These are phyloP conservation scores for Coemansia sp. DNA, from an alignment of 192 early-diverging fungal species.

Conservation along the genomic window DNA sequence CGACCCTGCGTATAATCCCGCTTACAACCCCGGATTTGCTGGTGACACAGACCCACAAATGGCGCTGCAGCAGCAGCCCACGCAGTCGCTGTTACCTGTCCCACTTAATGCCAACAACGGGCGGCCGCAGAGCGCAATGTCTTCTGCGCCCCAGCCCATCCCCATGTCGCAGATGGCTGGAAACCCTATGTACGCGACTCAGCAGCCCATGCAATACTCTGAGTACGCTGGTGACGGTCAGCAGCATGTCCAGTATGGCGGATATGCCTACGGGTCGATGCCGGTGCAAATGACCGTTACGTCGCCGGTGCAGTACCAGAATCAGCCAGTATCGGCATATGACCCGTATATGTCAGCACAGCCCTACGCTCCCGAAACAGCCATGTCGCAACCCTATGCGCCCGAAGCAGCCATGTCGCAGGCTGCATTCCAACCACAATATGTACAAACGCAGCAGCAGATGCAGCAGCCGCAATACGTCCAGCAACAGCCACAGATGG, in stretches of 20 bases:
- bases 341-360: slow-evolving; percentile 15
- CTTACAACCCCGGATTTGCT: slow-evolving; percentile 31
- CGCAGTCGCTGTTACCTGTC: slow-evolving; percentile 8
- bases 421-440: slow-evolving; percentile 3
- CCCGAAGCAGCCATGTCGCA: not conserved
- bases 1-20: slow-evolving; percentile 21
- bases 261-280: slow-evolving; percentile 4
- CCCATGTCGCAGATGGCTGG: slow-evolving; percentile 7
- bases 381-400: slow-evolving; percentile 7
- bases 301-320: slow-evolving; percentile 12
- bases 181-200: slow-evolving; percentile 4
- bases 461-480: slow-evolving; percentile 14
- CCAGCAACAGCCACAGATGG: slow-evolving; percentile 20
- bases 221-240: slow-evolving; percentile 1
- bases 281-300: slow-evolving; percentile 3
- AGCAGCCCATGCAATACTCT: slow-evolving; percentile 7
- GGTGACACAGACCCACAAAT: slow-evolving; percentile 6
- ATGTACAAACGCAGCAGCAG: not conserved
- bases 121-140: slow-evolving; percentile 11
- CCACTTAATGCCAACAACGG: not conserved
- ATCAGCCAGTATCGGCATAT: not conserved
- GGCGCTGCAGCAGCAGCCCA: slow-evolving; percentile 6
- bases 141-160: slow-evolving; percentile 5
- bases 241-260: slow-evolving; percentile 4
- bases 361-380: not conserved